Conservation (phyloP, 2,329 filamentous ascomycete species). For the Canariomyces notabilis region DNA sequence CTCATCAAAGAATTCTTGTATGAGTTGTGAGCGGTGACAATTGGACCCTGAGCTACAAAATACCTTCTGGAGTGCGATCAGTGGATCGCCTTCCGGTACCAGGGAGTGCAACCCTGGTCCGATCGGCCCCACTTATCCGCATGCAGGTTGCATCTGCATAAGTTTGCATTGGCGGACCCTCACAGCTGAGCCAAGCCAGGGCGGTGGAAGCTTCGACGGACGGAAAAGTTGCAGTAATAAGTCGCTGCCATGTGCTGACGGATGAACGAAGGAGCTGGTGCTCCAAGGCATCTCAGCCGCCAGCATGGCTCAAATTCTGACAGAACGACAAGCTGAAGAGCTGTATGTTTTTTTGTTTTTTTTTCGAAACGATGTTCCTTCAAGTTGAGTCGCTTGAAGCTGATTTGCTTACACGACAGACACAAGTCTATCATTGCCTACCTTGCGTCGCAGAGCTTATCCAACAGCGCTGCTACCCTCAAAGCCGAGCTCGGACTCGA, state of each 20-base stretch:
- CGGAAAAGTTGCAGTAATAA: too few relatives aligned
- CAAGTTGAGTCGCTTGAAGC: background rate
- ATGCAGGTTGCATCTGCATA: background rate
- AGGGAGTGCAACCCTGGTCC: too few relatives aligned
- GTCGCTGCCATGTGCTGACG: background rate
- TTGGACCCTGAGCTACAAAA: background rate
- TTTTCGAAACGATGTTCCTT: background rate
- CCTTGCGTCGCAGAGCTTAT: constrained; percentile 66
- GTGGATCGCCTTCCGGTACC: too few relatives aligned
- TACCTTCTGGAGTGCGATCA: background rate
- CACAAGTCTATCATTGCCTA: constrained; percentile 95
- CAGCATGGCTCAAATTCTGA: constrained; percentile 69
- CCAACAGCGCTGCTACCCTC: constrained; percentile 63
- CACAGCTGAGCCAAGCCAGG: background rate
- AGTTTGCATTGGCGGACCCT: too few relatives aligned
- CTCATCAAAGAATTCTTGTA: background rate
- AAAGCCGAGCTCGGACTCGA: constrained; percentile 69
- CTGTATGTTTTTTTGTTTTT: constrained; percentile 53
- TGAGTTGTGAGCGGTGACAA: background rate
- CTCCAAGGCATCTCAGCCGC: background rate
- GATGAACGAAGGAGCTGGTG: background rate
- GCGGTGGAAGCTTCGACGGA: background rate
- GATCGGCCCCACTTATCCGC: background rate
- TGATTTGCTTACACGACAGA: constrained; percentile 40
- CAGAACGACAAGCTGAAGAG: constrained; percentile 77